Evolutionary conservation across 805 yeast genomes (phyloP).

Genomic region (Saccharomycopsis oosterbeekiorum): DNA sequence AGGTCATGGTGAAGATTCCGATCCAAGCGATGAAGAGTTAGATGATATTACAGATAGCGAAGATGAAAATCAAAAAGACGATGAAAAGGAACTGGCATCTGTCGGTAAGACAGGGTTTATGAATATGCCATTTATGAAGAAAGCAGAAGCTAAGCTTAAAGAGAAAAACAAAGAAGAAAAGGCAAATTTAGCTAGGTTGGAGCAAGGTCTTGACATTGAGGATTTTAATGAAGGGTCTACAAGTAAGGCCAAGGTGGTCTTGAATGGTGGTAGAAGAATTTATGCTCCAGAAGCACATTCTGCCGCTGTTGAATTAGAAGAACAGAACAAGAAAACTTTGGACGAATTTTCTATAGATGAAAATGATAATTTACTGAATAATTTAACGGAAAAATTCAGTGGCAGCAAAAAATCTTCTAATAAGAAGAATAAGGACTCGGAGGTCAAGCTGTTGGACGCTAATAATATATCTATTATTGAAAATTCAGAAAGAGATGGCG

Average conservation of each 20-base stretch:
- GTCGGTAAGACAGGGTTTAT: conserved; percentile 82
- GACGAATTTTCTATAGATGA: conserved; percentile 45
- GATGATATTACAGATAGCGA: conserved; percentile 41
- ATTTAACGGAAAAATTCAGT: conserved; percentile 25
- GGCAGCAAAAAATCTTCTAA: conserved; percentile 2
- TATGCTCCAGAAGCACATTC: conserved; percentile 53
- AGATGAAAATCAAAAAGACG: conserved; percentile 33
- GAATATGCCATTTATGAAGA: conserved; percentile 92
- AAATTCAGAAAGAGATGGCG: conserved; percentile 16
- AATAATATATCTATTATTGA: background rate
- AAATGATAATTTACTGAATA: conserved; percentile 34
- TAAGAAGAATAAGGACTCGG: background rate
- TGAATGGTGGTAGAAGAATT: conserved; percentile 72
- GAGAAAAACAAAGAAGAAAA: conserved; percentile 48
- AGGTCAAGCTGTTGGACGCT: background rate
- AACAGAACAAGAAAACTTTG: conserved; percentile 27
- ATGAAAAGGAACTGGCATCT: conserved; percentile 30
- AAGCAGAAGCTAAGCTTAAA: conserved; percentile 66
- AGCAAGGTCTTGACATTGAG: conserved; percentile 36
- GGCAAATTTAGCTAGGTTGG: conserved; percentile 40
- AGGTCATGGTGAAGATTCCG: conserved; percentile 49
- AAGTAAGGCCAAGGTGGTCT: conserved; percentile 35
- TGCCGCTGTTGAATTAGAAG: conserved; percentile 26
- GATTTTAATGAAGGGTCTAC: conserved; percentile 28
- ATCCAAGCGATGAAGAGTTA: conserved; percentile 31